A percentile compares a stretch with the other conserved stretches of the same genome.
phyloP scores from a whole-genome alignment of 2,329 filamentous ascomycete species.

The Aspergillus sp. region DNA sequence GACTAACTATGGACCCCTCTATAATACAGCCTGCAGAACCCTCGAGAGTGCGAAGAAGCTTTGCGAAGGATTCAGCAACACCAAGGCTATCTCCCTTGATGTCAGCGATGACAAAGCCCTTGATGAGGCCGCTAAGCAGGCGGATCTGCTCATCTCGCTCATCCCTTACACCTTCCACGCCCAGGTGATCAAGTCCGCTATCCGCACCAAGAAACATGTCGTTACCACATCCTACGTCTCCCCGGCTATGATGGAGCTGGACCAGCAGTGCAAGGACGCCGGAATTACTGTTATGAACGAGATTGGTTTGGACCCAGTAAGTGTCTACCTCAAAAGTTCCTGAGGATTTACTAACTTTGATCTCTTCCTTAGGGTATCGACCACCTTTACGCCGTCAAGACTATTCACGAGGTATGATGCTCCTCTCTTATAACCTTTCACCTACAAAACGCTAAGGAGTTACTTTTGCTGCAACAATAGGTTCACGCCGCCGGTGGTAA shows the following conservation, averaged over 20 bases:
- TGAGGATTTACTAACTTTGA: not conserved
- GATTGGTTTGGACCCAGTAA: constrained; percentile 64
- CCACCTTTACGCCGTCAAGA: constrained; percentile 76
- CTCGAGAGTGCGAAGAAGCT: constrained; percentile 75
- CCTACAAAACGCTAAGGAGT: not conserved
- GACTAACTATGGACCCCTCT: not conserved
- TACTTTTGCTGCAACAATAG: constrained; percentile 39
- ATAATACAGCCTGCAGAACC: constrained; percentile 71
- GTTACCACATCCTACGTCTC: constrained; percentile 94
- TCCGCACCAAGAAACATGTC: constrained; percentile 91
- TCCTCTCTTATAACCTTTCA: not conserved
- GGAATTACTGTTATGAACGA: constrained; percentile 98
- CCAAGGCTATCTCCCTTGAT: constrained; percentile 78
- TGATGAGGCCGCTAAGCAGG: constrained; percentile 75
- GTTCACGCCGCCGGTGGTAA: constrained; percentile 88
- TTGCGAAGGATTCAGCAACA: constrained; percentile 68
- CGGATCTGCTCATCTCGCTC: constrained; percentile 75
- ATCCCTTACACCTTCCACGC: constrained; percentile 93
- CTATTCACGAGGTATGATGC: constrained; percentile 56
- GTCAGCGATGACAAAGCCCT: constrained; percentile 74
- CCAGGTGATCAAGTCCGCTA: constrained; percentile 87
- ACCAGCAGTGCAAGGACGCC: constrained; percentile 78
- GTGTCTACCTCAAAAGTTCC: constrained; percentile 3
- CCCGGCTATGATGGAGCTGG: constrained; percentile 86
- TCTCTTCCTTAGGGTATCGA: constrained; percentile 34